Evolutionary conservation across 495 filamentous ascomycete species (phyloP).

Genomic region (Aspergillus kassunensis): DNA sequence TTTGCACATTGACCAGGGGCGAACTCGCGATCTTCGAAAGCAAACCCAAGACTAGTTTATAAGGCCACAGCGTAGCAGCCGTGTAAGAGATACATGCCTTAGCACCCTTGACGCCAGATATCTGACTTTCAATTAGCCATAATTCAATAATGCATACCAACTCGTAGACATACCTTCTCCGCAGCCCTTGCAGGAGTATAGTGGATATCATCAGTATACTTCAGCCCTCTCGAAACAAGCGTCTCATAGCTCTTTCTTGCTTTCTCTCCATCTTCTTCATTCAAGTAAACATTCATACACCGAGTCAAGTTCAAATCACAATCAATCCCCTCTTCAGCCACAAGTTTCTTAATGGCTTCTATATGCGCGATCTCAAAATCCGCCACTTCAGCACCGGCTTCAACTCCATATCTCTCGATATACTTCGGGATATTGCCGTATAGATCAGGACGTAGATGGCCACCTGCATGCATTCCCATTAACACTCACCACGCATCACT

Average conservation of each 20-base stretch:
- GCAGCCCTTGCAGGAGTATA: conserved; percentile 22
- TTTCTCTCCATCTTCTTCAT: conserved; percentile 22
- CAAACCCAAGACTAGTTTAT: conserved; percentile 60
- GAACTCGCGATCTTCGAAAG: conserved; percentile 47
- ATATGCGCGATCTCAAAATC: conserved; percentile 32
- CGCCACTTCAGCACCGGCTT: conserved; percentile 27
- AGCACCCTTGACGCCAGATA: conserved; percentile 30
- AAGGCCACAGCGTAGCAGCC: conserved; percentile 62
- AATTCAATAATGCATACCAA: not conserved
- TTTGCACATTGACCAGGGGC: conserved; percentile 56
- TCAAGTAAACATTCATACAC: conserved; percentile 31
- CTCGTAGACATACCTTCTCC: conserved; percentile 20
- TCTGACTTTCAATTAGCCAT: conserved; percentile 11
- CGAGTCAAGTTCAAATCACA: conserved; percentile 40
- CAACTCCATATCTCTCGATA: conserved; percentile 26
- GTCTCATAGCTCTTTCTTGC: conserved; percentile 25
- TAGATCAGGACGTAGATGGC: conserved; percentile 35
- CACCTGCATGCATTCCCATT: too few relatives aligned
- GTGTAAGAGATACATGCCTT: conserved; percentile 34
- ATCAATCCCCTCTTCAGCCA: conserved; percentile 35
- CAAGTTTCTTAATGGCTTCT: conserved; percentile 24
- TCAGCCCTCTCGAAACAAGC: conserved; percentile 18
- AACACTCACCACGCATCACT: too few relatives aligned
- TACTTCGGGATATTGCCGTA: conserved; percentile 27
- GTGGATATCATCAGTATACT: conserved; percentile 29